Conservation (phyloP, 2,329 filamentous ascomycete species). For the Diaporthe humulicola region DNA sequence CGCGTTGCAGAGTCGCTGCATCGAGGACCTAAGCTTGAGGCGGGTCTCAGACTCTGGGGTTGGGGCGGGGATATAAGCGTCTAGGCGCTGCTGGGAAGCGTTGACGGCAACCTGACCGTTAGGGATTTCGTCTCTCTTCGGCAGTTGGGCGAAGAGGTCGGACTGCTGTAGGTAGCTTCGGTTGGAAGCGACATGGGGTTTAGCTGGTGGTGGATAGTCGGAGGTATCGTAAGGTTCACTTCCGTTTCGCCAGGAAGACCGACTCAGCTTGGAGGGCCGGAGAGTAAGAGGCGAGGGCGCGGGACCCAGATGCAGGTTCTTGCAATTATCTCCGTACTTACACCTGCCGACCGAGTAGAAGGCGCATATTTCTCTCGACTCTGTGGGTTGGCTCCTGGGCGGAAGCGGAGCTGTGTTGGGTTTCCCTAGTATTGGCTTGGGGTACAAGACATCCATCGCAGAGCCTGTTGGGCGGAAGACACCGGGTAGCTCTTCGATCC, state of each 20-base stretch:
- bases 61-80: constrained; percentile 45
- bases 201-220: constrained; percentile 15
- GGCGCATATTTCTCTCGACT: constrained; percentile 44
- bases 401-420: not conserved
- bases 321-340: constrained; percentile 48
- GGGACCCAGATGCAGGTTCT: constrained; percentile 44
- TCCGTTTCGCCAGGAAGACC: constrained; percentile 29
- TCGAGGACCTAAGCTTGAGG: constrained; percentile 44
- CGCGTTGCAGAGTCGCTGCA: constrained; percentile 42
- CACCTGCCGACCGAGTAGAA: constrained; percentile 48
- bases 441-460: constrained; percentile 34
- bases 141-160: constrained; percentile 39
- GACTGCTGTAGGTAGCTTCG: constrained; percentile 26
- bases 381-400: constrained; percentile 20
- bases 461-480: constrained; percentile 58
- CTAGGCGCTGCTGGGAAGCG: constrained; percentile 45
- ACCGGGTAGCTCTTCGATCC: constrained; percentile 62
- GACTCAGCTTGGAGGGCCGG: constrained; percentile 15
- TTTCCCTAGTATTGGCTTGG: constrained; percentile 26
- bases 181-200: constrained; percentile 24
- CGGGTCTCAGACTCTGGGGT: constrained; percentile 39
- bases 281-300: not conserved
- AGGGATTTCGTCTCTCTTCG: constrained; percentile 46
- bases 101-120: constrained; percentile 47
- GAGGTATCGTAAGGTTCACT: constrained; percentile 37